Evolutionary conservation across 2,329 filamentous ascomycete species (phyloP), one percentile per base, ranked within the genome.

Genomic region (Ceratocystis huliohia): DNA sequence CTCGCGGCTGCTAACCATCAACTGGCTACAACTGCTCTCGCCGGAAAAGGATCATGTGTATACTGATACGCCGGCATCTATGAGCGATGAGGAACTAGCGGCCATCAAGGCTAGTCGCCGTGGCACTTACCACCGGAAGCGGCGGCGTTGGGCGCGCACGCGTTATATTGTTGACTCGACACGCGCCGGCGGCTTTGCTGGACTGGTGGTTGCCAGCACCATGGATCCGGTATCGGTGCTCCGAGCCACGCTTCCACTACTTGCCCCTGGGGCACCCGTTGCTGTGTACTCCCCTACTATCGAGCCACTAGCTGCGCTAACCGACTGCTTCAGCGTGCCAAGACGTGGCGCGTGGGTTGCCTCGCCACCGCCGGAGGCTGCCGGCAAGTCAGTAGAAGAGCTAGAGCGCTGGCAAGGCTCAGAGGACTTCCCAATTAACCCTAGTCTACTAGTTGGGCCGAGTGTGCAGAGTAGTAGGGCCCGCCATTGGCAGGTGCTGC

Each of bases 11-110:
- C 87, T 93, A 72, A 84, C 88, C 4, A 79, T 97, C 37, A 93
- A 90, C 33, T 99, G 93, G 92, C 83, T 99, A 1, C 93, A 97
- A 75, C 84, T 99, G 4, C 78, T 96, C 17, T 82, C 88, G 28
- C 94, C 94, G 0, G 77, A 83, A 45, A 78, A 84, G 37, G 94
- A 97, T 74, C 81, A 83, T 0, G 84, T 88, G 3, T 96, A 96
- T 75, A 76, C 79, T 41, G 81, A 83, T 30, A 82, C 87, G 65
- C 88, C 91, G 0, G 79, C 84, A 0, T 73, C 77, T 0, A 78
- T 87, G 0, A 72, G 84, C 0, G 78, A 85, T 0, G 82, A 85
- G 17, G 81, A 82, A 28, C 78, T 97, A 1, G 78, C 83, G 0
- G 77, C 81, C 1, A 86, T 88, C 82, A 97, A 96, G 77, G 83